Conservation (phyloP, 2,329 filamentous ascomycete species). For the Scedosporium apiospermum region DNA sequence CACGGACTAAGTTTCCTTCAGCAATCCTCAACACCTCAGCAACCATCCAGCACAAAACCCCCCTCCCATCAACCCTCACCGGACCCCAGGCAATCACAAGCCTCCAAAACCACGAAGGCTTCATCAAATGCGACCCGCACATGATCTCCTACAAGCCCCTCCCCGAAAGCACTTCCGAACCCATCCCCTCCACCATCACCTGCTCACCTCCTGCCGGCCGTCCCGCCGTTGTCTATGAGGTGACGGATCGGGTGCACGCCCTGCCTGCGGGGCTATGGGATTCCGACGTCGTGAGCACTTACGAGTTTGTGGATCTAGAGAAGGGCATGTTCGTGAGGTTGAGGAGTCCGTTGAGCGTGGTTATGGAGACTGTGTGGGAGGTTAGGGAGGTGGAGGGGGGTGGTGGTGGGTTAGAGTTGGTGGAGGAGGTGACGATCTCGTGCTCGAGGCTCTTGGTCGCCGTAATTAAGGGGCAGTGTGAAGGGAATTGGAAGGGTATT, state of each 20-base stretch:
- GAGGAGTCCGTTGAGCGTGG: constrained; percentile 37
- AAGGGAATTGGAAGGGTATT: constrained; percentile 38
- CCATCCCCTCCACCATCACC: not conserved
- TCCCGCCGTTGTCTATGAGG: constrained; percentile 30
- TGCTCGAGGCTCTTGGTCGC: constrained; percentile 40
- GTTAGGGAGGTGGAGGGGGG: constrained; percentile 19
- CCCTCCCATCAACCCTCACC: constrained; percentile 28
- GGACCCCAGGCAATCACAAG: constrained; percentile 28
- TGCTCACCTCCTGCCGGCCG: constrained; percentile 9
- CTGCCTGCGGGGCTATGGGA: constrained; percentile 47
- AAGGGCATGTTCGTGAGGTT: constrained; percentile 42
- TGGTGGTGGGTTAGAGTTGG: constrained; percentile 28
- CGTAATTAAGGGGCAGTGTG: constrained; percentile 40
- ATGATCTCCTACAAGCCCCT: constrained; percentile 32
- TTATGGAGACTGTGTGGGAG: constrained; percentile 46
- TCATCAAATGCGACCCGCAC: constrained; percentile 44
- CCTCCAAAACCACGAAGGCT: constrained; percentile 42
- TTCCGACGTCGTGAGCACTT: constrained; percentile 40
- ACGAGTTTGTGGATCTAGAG: constrained; percentile 42
- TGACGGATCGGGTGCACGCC: constrained; percentile 40
- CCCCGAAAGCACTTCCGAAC: constrained; percentile 14
- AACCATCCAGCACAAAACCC: constrained; percentile 30
- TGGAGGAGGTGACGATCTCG: constrained; percentile 39
- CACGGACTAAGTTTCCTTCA: constrained; percentile 4
- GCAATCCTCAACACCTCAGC: constrained; percentile 34